phyloP scores from a whole-genome alignment of 2,329 filamentous ascomycete genomes.

The Raffaelea albimanens region DNA sequence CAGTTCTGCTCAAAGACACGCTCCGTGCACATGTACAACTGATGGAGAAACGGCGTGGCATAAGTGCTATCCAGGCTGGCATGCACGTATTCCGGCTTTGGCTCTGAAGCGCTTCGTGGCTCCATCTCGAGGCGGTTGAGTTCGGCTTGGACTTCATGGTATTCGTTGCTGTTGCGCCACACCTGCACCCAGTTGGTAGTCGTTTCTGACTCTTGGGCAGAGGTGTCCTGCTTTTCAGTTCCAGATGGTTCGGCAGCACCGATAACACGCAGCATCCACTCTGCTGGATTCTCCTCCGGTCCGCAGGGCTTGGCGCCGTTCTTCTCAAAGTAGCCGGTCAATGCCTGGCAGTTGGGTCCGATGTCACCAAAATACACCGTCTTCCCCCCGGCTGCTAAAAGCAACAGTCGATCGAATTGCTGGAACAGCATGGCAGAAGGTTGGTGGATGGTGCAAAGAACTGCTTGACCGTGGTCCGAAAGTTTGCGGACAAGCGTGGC shows the following conservation, averaged over 20 bases:
- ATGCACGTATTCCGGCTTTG: too few relatives aligned
- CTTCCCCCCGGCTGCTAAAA: slow-evolving; percentile 8
- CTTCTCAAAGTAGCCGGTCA: slow-evolving; percentile 23
- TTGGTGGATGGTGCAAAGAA: slow-evolving; percentile 21
- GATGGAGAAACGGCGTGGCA: slow-evolving; percentile 54
- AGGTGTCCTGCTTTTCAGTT: too few relatives aligned
- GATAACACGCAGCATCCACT: slow-evolving; percentile 64
- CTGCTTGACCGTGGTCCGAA: slow-evolving; percentile 23
- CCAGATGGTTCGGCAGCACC: slow-evolving; percentile 36
- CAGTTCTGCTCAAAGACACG: slow-evolving; percentile 73
- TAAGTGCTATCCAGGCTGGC: slow-evolving; percentile 42
- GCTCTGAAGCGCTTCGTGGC: slow-evolving; percentile 9
- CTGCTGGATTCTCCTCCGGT: slow-evolving; percentile 64
- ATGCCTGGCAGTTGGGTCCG: slow-evolving; percentile 56
- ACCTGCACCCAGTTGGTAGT: slow-evolving; percentile 53
- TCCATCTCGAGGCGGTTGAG: slow-evolving; percentile 24
- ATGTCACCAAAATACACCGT: slow-evolving; percentile 25
- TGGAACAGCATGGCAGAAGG: slow-evolving; percentile 12
- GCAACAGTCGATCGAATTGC: slow-evolving; percentile 11
- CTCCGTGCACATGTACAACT: slow-evolving; percentile 49
- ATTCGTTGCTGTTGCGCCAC: slow-evolving; percentile 33
- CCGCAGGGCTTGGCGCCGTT: slow-evolving; percentile 54
- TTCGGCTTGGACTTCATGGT: slow-evolving; percentile 62
- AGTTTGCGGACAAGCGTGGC: slow-evolving; percentile 53
- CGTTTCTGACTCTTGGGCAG: not conserved